phyloP scores from a whole-genome alignment of 768 basidiomycete species.

The Lactarius sanguifluus region DNA sequence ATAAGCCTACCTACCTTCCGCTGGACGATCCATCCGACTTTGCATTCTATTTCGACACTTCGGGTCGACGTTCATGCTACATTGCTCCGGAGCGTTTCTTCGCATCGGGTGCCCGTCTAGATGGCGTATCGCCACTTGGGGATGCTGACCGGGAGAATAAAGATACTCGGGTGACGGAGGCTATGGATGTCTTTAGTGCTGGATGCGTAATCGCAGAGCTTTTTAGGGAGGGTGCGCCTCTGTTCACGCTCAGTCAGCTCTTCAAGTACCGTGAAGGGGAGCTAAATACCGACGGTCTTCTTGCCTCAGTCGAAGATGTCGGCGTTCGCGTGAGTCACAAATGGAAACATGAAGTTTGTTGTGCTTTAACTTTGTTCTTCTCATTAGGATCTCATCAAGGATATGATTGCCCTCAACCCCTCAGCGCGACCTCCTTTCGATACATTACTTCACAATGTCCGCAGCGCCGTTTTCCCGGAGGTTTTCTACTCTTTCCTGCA shows the following conservation, averaged over 20 bases:
- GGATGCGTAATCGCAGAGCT: constrained; percentile 96
- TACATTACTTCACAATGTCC: constrained; percentile 66
- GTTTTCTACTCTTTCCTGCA: constrained; percentile 94
- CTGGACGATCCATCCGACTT: constrained; percentile 97
- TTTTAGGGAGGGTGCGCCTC: constrained; percentile 89
- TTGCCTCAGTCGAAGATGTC: constrained; percentile 76
- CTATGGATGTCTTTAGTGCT: constrained; percentile 95
- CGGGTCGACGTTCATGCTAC: constrained; percentile 91
- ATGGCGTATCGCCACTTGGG: constrained; percentile 14
- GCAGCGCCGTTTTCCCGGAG: constrained; percentile 84
- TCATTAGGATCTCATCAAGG: constrained; percentile 74
- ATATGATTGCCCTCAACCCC: constrained; percentile 88
- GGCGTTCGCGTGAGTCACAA: constrained; percentile 68
- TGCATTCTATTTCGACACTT: constrained; percentile 97
- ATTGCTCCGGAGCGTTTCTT: constrained; percentile 96
- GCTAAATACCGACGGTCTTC: constrained; percentile 66
- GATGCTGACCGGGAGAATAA: constrained; percentile 58
- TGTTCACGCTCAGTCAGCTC: constrained; percentile 92
- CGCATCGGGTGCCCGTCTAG: constrained; percentile 63
- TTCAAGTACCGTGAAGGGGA: constrained; percentile 93
- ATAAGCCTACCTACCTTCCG: constrained; percentile 94
- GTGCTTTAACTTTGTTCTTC: constrained; percentile 1
- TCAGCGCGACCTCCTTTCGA: constrained; percentile 78
- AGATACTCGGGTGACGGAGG: constrained; percentile 84
- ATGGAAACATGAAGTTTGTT: constrained; percentile 7